These are phyloP conservation scores for Paecilomyces dactylethromorphus DNA, from an alignment of 2,329 filamentous ascomycete genomes.

Conservation along the genomic window DNA sequence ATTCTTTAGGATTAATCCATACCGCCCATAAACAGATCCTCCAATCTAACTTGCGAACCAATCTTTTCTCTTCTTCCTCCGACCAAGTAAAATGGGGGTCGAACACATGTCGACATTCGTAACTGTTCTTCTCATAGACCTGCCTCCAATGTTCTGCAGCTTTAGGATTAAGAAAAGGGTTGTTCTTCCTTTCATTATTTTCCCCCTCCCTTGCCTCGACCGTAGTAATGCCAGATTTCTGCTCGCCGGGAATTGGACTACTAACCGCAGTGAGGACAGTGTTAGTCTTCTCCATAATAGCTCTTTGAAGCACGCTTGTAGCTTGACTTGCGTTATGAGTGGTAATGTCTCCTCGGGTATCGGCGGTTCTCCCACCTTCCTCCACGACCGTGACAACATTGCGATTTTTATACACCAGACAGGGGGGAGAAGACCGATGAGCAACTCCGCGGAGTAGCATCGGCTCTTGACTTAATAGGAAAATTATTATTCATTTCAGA, in stretches of 20 bases:
- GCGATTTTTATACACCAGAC: background rate
- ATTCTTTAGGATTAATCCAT: background rate
- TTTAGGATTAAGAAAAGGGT: background rate
- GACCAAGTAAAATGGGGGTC: slow-evolving; percentile 5
- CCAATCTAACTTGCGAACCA: slow-evolving; percentile 6
- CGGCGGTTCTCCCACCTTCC: background rate
- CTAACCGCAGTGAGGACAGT: background rate
- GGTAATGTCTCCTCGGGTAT: background rate
- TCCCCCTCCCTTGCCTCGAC: background rate
- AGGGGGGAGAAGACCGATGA: background rate
- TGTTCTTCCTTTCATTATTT: background rate
- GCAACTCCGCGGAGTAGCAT: background rate
- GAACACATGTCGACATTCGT: slow-evolving; percentile 2
- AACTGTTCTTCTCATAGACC: background rate
- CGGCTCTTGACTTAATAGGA: background rate
- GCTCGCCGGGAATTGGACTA: background rate
- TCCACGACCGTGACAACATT: background rate
- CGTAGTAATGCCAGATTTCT: background rate
- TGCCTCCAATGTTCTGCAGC: background rate
- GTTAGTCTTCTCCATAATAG: background rate
- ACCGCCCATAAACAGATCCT: slow-evolving; percentile 16
- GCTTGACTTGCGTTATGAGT: background rate
- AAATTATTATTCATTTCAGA: background rate
- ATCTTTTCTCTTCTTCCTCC: slow-evolving; percentile 5
- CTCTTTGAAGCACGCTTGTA: background rate